Base-by-base conservation (phyloP, 352 stramenopile genomes). In the Globisporangium emineosum region DNA sequence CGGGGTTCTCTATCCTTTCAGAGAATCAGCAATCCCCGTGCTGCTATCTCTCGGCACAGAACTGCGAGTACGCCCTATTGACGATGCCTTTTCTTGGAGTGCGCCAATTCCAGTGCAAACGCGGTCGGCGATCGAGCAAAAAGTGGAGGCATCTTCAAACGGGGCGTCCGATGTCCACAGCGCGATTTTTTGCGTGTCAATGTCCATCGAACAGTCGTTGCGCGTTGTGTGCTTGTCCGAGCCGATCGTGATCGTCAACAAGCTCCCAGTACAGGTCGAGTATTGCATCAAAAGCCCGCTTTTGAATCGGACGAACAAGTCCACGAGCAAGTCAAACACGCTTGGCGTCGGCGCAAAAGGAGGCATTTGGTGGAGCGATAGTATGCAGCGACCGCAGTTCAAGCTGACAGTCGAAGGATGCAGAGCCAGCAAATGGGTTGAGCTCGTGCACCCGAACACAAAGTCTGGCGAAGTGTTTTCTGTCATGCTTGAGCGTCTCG, bases 81-180 rank as follows among this genome's bases (percentile, higher is more conserved):
- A 66, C 7, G 72, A 79, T 62, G 54, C 73, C 2, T 91, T 81
- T 29, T 81, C 72, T 8, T 93, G 84, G 84, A 91, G 82, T 33
- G 83, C 84, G 37, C 84, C 84, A 4, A 90, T 93, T 42, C 84
- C 83, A n/a, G 70, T 91, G 3, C 84, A 93, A 57, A 91, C 81
- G 19, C 75, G 74, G 15, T 84, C 84, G 0, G 68, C 73, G 12
- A 72, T 82, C 1, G 79, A 88, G 23, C 64, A 90, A 5, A 81
- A 85, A 51, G 79, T 93, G 7, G 81, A 93, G n/a, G 74, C 81
- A 10, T 72, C 74, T 6, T 75, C 74, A 13, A 75, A 68, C 17
- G 62, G 66, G 1, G 64, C 33, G 0, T 35, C 29, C 17, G 65
- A 73, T 37, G 53, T 70, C 4, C 56, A 60, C 13, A 88, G 67